Conservation (phyloP, 495 filamentous ascomycete genomes). For the Massariosphaeria phaeospora region DNA sequence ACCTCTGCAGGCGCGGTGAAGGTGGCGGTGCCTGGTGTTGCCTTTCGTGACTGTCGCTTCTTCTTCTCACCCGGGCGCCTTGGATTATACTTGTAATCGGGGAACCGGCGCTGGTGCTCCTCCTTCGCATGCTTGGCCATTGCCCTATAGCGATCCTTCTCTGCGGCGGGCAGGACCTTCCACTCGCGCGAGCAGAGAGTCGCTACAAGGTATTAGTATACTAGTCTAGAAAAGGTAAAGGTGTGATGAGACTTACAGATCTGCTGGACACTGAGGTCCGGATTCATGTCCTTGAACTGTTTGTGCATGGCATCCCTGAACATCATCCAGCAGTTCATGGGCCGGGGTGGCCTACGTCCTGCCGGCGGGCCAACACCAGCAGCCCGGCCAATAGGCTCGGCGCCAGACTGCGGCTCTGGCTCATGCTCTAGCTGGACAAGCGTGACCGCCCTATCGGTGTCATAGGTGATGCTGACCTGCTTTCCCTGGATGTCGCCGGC, state of each 20-base stretch:
- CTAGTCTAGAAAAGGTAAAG: background rate
- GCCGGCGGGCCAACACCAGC: too few species aligned
- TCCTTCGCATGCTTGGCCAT: background rate
- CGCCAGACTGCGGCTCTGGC: too few species aligned
- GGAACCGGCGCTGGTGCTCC: slow-evolving; percentile 10
- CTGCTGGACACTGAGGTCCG: background rate
- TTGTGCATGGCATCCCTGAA: background rate
- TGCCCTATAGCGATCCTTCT: background rate
- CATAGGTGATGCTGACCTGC: too few species aligned
- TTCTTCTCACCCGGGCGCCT: slow-evolving; percentile 16
- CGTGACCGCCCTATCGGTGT: too few species aligned
- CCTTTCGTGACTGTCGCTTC: slow-evolving; percentile 18
- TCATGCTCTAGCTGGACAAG: too few species aligned
- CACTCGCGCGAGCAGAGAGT: background rate
- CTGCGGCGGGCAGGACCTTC: background rate
- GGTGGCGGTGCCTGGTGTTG: background rate
- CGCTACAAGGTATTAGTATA: background rate
- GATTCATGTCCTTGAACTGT: background rate
- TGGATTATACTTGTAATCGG: slow-evolving; percentile 19
- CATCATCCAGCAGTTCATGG: slow-evolving; percentile 9
- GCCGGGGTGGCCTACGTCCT: slow-evolving; percentile 1
- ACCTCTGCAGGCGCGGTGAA: background rate
- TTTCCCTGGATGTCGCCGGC: too few species aligned
- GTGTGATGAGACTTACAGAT: background rate
- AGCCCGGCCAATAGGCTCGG: too few species aligned